Percentiles rank a stretch among this genome's conserved stretches.
Evolutionary conservation across 495 filamentous ascomycete species (phyloP).

Genomic region (Immersiella caudata): DNA sequence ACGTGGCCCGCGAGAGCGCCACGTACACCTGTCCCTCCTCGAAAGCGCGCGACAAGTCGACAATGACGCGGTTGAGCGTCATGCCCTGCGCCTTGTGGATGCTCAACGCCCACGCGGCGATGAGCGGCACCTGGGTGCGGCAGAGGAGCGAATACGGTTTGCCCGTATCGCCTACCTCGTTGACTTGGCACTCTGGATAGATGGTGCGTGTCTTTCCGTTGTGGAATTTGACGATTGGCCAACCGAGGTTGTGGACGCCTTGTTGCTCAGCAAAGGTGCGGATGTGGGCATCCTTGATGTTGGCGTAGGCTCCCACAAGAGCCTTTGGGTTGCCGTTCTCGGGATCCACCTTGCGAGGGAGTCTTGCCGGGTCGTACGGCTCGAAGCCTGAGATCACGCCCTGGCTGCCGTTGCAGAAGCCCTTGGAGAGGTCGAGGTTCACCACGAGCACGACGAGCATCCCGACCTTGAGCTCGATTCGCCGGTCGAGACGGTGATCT

Average conservation of each 20-base stretch:
- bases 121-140: slow-evolving; percentile 81
- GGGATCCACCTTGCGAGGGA: slow-evolving; percentile 29
- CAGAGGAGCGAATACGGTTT: slow-evolving; percentile 62
- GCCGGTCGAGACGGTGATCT: slow-evolving; percentile 56
- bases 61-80: slow-evolving; percentile 87
- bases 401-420: slow-evolving; percentile 87
- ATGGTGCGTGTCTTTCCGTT: slow-evolving; percentile 45
- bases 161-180: slow-evolving; percentile 46
- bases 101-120: slow-evolving; percentile 89
- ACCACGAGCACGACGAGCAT: slow-evolving; percentile 94
- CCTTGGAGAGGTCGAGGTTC: slow-evolving; percentile 73
- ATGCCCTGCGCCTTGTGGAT: slow-evolving; percentile 97
- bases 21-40: slow-evolving; percentile 90
- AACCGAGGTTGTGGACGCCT: slow-evolving; percentile 44
- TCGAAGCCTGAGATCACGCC: slow-evolving; percentile 82
- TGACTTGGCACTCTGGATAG: slow-evolving; percentile 51
- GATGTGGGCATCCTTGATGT: slow-evolving; percentile 45
- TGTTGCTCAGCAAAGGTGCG: slow-evolving; percentile 34
- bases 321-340: slow-evolving; percentile 24
- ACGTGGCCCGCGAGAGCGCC: slow-evolving; percentile 76
- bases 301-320: slow-evolving; percentile 42
- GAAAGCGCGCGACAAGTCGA: slow-evolving; percentile 81
- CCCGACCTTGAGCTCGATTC: slow-evolving; percentile 76
- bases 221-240: slow-evolving; percentile 78
- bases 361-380: slow-evolving; percentile 59